Evolutionary conservation across 768 basidiomycete species (phyloP), one percentile per base, ranked within the genome.

Genomic region (Dendrothele bispora): DNA sequence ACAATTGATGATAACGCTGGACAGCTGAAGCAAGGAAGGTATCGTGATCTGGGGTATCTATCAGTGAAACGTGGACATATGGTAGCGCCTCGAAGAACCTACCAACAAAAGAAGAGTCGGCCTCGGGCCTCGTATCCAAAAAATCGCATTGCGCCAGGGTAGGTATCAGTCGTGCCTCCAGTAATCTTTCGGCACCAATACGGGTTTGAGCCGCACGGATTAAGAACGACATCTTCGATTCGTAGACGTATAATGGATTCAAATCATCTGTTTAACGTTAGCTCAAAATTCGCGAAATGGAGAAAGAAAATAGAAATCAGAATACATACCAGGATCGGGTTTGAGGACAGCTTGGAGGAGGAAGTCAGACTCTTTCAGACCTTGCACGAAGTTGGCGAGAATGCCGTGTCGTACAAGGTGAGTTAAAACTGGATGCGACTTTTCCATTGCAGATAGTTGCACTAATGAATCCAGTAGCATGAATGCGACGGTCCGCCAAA

Each of bases 401-500:
- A 86, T 86, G 0, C 95, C 95, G 55, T 89, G 82, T 37, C 83
- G 77, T 21, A 75, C 75, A 21, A 97, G 67, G 1, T 78, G 67
- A 8, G 72, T 61, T 37, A 90, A 64, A 18, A 90, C 71, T 10
- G 72, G 58, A 45, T 87, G 77, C 39, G 86, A 84, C 65, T 82
- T 86, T 54, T 92, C 87, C 39, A 71, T 64, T 22, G 79, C 79
- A 30, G 83, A 88, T 0, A 95, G 69, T 36, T 87, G 79, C 15
- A 88, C 77, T 7, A 95, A 74, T 1, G 88, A 84, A 56, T 95
- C 91, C 35, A 98, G 73, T 3, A 93, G 72, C 74, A 94, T 88
- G 61, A 94, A 98, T 7, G 95, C 91, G 14, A 98, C 83, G 3
- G 94, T 95, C 68, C 91, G 91, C 95, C 95, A 98, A 2, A 98